Conservation (phyloP, 768 basidiomycete genomes). For the Rhodotorula kratochvilovae region DNA sequence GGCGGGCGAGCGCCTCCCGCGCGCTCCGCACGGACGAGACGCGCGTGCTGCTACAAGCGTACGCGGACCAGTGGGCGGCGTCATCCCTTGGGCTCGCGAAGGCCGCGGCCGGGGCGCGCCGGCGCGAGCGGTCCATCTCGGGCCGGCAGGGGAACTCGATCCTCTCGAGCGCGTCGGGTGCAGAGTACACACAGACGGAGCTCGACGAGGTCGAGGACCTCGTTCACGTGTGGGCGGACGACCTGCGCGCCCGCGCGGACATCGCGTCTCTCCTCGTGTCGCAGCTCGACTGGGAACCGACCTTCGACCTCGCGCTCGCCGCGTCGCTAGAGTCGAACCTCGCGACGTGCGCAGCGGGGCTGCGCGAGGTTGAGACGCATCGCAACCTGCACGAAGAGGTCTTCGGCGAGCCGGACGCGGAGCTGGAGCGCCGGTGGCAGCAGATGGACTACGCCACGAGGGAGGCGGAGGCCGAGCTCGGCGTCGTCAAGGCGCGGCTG, state of each 20-base stretch:
- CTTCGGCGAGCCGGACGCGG: constrained; percentile 5
- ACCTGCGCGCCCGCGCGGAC: constrained; percentile 8
- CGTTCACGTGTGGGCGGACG: constrained; percentile 11
- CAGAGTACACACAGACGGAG: background rate
- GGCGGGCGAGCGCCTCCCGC: background rate
- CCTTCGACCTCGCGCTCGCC: background rate
- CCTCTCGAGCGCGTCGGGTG: background rate
- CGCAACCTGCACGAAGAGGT: background rate
- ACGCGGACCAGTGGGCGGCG: background rate
- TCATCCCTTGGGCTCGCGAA: constrained; percentile 15
- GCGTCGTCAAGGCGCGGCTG: background rate
- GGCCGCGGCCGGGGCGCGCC: background rate
- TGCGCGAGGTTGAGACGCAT: background rate
- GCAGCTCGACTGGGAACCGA: constrained; percentile 1
- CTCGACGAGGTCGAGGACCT: background rate
- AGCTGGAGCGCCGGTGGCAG: constrained; percentile 5
- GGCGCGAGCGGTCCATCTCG: background rate
- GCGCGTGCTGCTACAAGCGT: background rate
- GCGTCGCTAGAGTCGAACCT: background rate
- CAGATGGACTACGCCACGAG: constrained; percentile 1
- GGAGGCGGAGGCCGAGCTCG: constrained; percentile 8
- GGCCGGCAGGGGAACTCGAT: background rate
- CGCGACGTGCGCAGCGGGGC: background rate
- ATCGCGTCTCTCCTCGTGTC: background rate
- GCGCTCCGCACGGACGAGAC: background rate